Evolutionary conservation across 805 yeast genomes (phyloP), one percentile per base, ranked within the genome.

Genomic region (Candida namnaoensis): DNA sequence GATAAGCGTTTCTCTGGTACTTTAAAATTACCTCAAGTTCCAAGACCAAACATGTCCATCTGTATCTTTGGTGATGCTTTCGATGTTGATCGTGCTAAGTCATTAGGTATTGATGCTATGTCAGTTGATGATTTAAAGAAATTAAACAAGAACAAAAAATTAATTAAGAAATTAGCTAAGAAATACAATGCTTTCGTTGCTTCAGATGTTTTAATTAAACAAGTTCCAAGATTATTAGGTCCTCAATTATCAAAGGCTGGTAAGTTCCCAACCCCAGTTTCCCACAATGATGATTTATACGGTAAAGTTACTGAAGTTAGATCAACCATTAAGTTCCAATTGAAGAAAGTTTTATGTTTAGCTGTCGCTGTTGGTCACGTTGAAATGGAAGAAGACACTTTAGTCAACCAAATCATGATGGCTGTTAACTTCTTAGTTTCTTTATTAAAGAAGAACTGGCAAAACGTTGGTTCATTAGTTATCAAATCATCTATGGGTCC

Each of bases 1-100:
- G 99, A 93, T 78, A 93, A 93, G 90, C 98, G 99, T 88, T 93
- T 93, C 97, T 91, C 98, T 71, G 99, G 99, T 78, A 68, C 98
- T 68, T 82, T 93, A 77, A 93, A 82, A 78, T 80, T 93, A 64
- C 99, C 99, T 68, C 82, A 81, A 68, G 96, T 95, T 58, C 99
- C 99, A 79, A 95, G 99, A 82, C 99, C 99, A 78, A 93, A 93
- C 96, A 88, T 93, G 98, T 86, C 98, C 75, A 74, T 93, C 79
- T 93, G 99, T 78, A 88, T 93, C 71, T 93, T 93, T 65, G 99
- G 99, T 85, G 99, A 93, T 74, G 99, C 99, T 70, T 93, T 91
- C 69, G 99, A 93, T 76, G 95, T 88, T 62, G 99, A 93, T 85
- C 90, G 99, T 82, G 98, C 99, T 66, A 93, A 93, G 86, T 90